Conservation (phyloP, 2,329 filamentous ascomycete genomes). For the Fusarium nurragi region DNA sequence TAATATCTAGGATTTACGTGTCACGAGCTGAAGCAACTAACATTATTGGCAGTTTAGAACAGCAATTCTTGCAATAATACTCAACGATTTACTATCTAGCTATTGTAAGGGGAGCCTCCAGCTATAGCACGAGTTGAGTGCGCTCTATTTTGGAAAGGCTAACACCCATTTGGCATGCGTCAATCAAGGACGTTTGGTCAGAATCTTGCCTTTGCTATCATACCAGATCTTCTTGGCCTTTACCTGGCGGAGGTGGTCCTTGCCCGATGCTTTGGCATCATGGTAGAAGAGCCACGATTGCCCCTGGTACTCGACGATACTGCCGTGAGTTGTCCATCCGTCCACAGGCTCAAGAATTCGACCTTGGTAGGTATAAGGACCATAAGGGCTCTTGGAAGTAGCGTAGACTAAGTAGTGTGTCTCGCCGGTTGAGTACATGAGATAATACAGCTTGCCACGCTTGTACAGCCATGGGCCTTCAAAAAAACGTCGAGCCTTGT, state of each 20-base stretch:
- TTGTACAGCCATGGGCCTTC: constrained; percentile 13
- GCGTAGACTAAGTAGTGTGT: constrained; percentile 17
- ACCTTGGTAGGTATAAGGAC: constrained; percentile 20
- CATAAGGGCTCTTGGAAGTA: constrained; percentile 8
- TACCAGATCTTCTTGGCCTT: constrained; percentile 29
- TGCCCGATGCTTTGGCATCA: constrained; percentile 10
- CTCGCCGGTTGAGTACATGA: constrained; percentile 16
- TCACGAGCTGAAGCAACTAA: too few relatives aligned
- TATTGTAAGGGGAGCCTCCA: neutral
- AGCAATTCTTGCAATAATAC: too few relatives aligned
- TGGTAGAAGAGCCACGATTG: constrained; percentile 26
- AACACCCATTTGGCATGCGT: too few relatives aligned
- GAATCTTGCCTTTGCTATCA: constrained; percentile 14
- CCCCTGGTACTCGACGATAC: constrained; percentile 13
- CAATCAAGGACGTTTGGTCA: neutral
- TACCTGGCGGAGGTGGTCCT: constrained; percentile 11
- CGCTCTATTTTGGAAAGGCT: too few relatives aligned
- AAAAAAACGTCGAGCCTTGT: constrained; percentile 9
- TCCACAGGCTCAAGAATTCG: constrained; percentile 9
- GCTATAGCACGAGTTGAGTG: neutral
- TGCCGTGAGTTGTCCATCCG: constrained; percentile 21
- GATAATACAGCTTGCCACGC: constrained; percentile 18
- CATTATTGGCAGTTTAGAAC: too few relatives aligned
- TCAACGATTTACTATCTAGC: neutral
- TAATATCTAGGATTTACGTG: too few relatives aligned